Evolutionary conservation across 371 early-diverging fungal species (phyloP), one percentile per base, ranked within the genome.

Genomic region (Mortierella sp.): DNA sequence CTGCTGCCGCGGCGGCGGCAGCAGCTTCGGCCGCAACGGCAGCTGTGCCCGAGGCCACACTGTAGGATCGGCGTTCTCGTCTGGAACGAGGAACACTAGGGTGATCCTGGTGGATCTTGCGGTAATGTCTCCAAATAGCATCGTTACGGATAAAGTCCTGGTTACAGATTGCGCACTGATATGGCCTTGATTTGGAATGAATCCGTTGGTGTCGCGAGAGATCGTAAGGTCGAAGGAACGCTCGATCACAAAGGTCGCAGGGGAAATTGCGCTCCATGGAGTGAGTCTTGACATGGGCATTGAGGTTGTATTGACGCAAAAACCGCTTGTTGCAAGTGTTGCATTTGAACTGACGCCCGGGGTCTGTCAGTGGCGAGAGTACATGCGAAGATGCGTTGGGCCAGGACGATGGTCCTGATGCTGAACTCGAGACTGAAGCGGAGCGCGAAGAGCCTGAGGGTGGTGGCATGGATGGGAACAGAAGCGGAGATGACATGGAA

Each of bases 121-220:
- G 68, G 62, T 76, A 76, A 37, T 76, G 76, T 18, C 76, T 51
- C 76, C 76, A 76, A 25, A 76, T 76, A 60, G 76, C 76, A 30
- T 76, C 76, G 57, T 76, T 76, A 9, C 76, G n/a, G 46, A 76
- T 76, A 60, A 76, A 76, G 48, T 60, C 60, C 46, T 55, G 25
- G 28, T 47, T 37, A 23, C 76, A 76, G 19, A 76, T 67, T 28
- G 28, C 56, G 19, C 76, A 76, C 14, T 50, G 58, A 50, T 76
- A 76, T 0, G 76, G 76, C 48, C 66, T 70, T 29, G 51, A 52
- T 43, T 71, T 71, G 50, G 71, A 63, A 46, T 76, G 76, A 43
- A 76, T 76, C 55, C 76, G 44, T 30, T 76, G 68, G 30, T 76
- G 76, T 1, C 76, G 52, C 23, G 76, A 62, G n/a, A 76, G 68